Percentiles rank a stretch among this genome's conserved stretches.
Evolutionary conservation across 225 moss, liverwort and hornwort genomes (phyloP).

Genomic region (Antitrichia curtipendula): DNA sequence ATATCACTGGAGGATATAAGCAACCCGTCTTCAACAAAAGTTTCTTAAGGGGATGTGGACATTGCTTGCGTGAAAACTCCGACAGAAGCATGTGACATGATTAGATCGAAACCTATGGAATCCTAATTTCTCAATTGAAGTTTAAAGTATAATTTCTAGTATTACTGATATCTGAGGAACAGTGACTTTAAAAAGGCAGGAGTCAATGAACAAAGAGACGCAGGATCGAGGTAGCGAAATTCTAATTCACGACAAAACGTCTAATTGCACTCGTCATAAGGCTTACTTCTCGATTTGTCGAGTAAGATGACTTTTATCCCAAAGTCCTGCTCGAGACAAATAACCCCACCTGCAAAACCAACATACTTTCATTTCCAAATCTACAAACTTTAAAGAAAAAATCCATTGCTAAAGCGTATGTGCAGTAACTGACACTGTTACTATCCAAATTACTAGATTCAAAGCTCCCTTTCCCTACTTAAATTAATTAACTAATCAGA

Average conservation of each 20-base stretch:
- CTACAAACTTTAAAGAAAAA: neutral
- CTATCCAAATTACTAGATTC: neutral
- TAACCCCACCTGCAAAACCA: slow-evolving; percentile 70
- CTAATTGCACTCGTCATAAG: neutral
- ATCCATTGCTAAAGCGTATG: neutral
- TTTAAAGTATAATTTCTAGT: neutral
- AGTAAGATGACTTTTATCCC: slow-evolving; percentile 88
- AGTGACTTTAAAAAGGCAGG: neutral
- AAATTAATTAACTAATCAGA: neutral
- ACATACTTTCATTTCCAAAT: neutral
- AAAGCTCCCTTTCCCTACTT: neutral
- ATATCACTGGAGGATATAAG: neutral
- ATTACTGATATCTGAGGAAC: neutral
- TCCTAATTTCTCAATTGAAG: neutral
- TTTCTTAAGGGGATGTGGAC: neutral
- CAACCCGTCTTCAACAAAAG: neutral
- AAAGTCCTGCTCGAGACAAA: slow-evolving; percentile 80
- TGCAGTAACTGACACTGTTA: neutral
- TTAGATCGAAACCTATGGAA: neutral
- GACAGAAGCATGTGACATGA: neutral
- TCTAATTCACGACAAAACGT: neutral
- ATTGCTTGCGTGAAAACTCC: neutral
- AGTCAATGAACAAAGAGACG: neutral
- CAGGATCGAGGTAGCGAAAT: neutral
- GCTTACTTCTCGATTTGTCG: slow-evolving; percentile 89